These are phyloP conservation scores for Prunus davidiana DNA, from an alignment of 306 rosid genomes.

Conservation along the genomic window DNA sequence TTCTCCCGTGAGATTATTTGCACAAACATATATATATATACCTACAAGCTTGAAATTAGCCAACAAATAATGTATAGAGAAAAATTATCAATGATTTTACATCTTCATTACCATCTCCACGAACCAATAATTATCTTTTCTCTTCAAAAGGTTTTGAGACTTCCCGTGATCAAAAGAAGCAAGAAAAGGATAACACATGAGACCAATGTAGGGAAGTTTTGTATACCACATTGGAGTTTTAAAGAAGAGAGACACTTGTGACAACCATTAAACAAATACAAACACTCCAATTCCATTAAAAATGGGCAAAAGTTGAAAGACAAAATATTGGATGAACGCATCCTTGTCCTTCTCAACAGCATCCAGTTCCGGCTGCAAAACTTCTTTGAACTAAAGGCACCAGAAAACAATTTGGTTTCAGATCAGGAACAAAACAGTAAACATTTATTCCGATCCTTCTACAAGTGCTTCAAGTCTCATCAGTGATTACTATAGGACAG, in stretches of 20 bases:
- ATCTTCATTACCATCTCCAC: neutral
- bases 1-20: too few relatives aligned
- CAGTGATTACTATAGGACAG: too few relatives aligned
- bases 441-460: neutral
- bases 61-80: neutral
- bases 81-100: neutral
- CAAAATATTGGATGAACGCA: slow-evolving; percentile 42
- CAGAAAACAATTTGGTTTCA: slow-evolving; percentile 15
- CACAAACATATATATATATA: neutral
- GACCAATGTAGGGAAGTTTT: too few relatives aligned
- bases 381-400: slow-evolving; percentile 53
- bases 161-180: neutral
- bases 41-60: neutral
- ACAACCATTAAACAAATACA: neutral
- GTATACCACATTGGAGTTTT: too few relatives aligned
- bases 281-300: neutral
- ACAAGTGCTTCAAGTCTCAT: too few relatives aligned
- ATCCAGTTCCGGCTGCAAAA: slow-evolving; percentile 54
- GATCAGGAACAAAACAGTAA: neutral
- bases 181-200: neutral
- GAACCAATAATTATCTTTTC: neutral
- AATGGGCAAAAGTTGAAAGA: neutral
- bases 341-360: slow-evolving; percentile 66
- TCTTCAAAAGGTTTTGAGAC: neutral
- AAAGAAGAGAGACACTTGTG: neutral